These are phyloP conservation scores for Amaranthus cruentus DNA, from an alignment of 148 eudicot genomes.

Conservation along the genomic window DNA sequence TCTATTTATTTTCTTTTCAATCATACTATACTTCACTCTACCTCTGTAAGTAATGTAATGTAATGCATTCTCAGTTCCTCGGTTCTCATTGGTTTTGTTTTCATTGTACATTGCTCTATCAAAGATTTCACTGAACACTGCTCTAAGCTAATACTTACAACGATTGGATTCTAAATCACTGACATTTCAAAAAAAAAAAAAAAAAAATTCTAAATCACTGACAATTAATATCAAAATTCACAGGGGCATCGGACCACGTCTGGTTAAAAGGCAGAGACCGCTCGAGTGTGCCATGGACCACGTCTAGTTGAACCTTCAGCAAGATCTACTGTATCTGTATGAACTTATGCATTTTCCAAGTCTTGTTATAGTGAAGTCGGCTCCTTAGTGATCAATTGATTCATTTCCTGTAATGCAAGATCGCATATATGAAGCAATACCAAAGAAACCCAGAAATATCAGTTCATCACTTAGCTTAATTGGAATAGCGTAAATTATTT, in stretches of 20 bases:
- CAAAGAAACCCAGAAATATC: too few relatives aligned
- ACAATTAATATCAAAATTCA: slow-evolving; percentile 19
- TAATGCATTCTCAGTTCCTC: too few relatives aligned
- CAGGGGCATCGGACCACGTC: slow-evolving; percentile 2
- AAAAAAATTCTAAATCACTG: background rate
- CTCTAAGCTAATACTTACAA: too few relatives aligned
- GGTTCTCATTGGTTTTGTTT: too few relatives aligned
- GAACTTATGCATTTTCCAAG: slow-evolving; percentile 33
- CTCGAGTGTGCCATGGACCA: background rate
- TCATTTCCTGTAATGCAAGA: slow-evolving; percentile 34
- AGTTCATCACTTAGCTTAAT: too few relatives aligned
- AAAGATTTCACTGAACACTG: too few relatives aligned
- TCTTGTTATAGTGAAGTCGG: slow-evolving; percentile 50
- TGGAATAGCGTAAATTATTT: background rate
- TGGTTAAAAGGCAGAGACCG: background rate
- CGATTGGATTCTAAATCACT: background rate
- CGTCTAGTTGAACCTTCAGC: background rate
- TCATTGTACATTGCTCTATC: too few relatives aligned
- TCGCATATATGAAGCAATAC: background rate
- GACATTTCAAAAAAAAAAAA: background rate
- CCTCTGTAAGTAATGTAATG: too few relatives aligned
- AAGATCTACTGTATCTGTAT: slow-evolving; percentile 27
- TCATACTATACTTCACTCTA: too few relatives aligned
- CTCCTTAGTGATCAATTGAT: slow-evolving; percentile 37
- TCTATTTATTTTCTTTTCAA: too few relatives aligned